Evolutionary conservation across 2,329 filamentous ascomycete species (phyloP), one percentile per base, ranked within the genome.

Genomic region (Fusarium sp.): DNA sequence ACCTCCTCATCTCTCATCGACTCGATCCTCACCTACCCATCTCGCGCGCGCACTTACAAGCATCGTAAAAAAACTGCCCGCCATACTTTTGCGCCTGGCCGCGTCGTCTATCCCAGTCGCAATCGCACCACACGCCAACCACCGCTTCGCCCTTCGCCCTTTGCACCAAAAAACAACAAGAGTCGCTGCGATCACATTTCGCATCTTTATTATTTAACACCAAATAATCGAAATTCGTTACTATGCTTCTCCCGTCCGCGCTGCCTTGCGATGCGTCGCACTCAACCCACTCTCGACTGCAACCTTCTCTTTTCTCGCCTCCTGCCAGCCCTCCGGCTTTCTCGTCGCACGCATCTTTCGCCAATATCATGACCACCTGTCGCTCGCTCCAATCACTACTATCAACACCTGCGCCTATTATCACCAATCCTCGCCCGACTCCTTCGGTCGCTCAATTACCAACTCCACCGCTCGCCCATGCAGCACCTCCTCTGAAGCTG

Each of bases 341-440:
- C 50, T 85, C 84, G 43, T 80, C 86, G 28, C 83, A 86, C 68
- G 82, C 81, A 58, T 82, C 87, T 25, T 82, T 90, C 73, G 84
- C 83, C 78, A 88, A 87, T 81, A 86, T 91, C 77, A 87, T 89
- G 80, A 86, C 83, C 68, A 88, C 89, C 52, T 91, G 89, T 79
- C 89, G 88, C 79, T 88, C 87, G 9, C 86, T 91, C 1, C 90
- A 92, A 77, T 87, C 87, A 5, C 88, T 91, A 76, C 85, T 91
- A 67, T 81, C 85, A 32, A 64, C 63, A 32, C 75, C 83, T 8
- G 82, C 86, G 19, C 75, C 75, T 25, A 75, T 67, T 70, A 71
- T 79, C 37, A 80, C 85, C 21, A 83, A 85, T 49, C 84, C 85
- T 35, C 70, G 58, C n/a, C 69, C 68, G 21, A 60, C 68, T 59